Percentiles rank a stretch among this genome's conserved stretches.
Conservation (phyloP, 768 basidiomycete genomes). For the Boletus huronensis region DNA sequence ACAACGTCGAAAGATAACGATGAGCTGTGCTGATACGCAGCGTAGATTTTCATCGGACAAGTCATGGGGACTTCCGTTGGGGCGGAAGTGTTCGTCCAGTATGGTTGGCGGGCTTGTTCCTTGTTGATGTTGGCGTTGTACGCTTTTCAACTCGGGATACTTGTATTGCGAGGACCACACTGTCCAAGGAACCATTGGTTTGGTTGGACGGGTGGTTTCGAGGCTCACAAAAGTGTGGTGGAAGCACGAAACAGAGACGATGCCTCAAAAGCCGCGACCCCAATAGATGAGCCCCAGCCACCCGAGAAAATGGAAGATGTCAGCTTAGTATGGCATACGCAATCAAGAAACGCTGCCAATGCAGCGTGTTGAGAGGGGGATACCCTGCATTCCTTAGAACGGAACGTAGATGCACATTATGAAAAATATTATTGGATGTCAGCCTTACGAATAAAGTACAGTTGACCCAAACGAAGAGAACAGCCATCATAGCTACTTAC, state of each 20-base stretch:
- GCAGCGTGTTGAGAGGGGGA: background rate
- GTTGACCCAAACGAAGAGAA: background rate
- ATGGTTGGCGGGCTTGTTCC: constrained; percentile 71
- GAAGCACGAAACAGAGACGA: constrained; percentile 5
- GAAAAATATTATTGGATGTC: background rate
- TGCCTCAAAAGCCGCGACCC: background rate
- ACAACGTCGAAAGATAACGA: background rate
- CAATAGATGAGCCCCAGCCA: background rate
- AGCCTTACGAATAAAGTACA: background rate
- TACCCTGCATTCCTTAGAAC: background rate
- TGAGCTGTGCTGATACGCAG: background rate
- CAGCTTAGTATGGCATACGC: background rate
- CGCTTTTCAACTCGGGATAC: constrained; percentile 51
- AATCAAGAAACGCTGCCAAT: background rate
- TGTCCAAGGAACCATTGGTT: constrained; percentile 47
- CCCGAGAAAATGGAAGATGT: constrained; percentile 9
- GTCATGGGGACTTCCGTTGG: constrained; percentile 79
- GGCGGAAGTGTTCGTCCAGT: constrained; percentile 61
- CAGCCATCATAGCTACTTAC: background rate
- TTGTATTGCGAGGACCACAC: constrained; percentile 70
- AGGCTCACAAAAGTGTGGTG: constrained; percentile 40
- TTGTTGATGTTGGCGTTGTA: constrained; percentile 57
- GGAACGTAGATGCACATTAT: background rate
- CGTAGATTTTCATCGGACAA: constrained; percentile 68
- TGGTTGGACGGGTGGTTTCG: constrained; percentile 58